These are phyloP conservation scores for Atractiella rhizophila DNA, from an alignment of 768 basidiomycete species.

Conservation along the genomic window DNA sequence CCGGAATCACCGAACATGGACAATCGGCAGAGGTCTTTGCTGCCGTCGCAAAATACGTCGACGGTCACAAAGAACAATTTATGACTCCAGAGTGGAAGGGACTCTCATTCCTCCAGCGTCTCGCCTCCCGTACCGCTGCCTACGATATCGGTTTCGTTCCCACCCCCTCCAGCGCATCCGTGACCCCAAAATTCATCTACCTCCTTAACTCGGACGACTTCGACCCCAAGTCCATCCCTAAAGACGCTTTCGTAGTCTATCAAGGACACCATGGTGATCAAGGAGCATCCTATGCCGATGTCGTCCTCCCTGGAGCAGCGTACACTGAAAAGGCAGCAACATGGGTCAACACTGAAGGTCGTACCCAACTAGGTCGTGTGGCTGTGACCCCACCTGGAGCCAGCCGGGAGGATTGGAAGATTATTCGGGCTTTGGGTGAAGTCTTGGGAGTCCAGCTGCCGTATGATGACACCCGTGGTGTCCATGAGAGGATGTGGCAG, in stretches of 20 bases:
- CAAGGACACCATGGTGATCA: conserved; percentile 96
- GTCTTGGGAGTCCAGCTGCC: conserved; percentile 44
- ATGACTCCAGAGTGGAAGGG: conserved; percentile 86
- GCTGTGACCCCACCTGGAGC: conserved; percentile 90
- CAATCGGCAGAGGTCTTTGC: conserved; percentile 58
- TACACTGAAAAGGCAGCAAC: conserved; percentile 79
- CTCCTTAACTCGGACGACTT: conserved; percentile 89
- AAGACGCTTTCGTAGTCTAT: conserved; percentile 87
- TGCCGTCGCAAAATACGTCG: conserved; percentile 50
- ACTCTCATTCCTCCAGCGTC: conserved; percentile 72
- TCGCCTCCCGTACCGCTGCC: conserved; percentile 77
- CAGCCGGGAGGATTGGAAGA: conserved; percentile 48
- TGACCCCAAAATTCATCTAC: conserved; percentile 81
- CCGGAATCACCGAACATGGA: conserved; percentile 54
- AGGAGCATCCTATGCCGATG: conserved; percentile 90
- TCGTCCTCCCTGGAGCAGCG: conserved; percentile 70
- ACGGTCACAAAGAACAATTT: conserved; percentile 45
- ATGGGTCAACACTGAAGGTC: conserved; percentile 94
- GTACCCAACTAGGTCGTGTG: conserved; percentile 64
- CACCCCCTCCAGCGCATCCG: conserved; percentile 43
- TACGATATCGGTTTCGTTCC: conserved; percentile 88
- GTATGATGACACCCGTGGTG: conserved; percentile 58
- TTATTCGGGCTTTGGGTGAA: conserved; percentile 53
- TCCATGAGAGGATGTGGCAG: conserved; percentile 91
- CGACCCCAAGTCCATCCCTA: conserved; percentile 61